Evolutionary conservation across 805 yeast genomes (phyloP).

Genomic region (Saccharomycopsis malanga): DNA sequence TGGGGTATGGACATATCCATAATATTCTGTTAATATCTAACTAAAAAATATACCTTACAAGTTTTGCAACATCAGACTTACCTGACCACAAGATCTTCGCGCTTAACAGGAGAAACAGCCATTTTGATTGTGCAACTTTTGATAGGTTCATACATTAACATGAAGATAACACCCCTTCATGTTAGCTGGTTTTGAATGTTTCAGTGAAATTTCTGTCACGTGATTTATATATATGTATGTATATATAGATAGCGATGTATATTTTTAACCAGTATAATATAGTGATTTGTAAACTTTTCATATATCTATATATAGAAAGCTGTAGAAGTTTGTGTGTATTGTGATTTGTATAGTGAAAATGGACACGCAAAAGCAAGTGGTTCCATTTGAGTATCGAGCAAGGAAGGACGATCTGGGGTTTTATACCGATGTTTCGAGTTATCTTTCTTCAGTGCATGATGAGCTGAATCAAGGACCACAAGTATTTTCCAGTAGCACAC

Average conservation of each 20-base stretch:
- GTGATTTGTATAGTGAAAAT: too few relatives aligned
- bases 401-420: conserved; percentile 3
- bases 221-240: too few relatives aligned
- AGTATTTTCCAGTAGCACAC: too few relatives aligned
- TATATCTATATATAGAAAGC: too few relatives aligned
- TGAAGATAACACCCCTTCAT: too few relatives aligned
- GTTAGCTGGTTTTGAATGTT: too few relatives aligned
- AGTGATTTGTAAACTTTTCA: too few relatives aligned
- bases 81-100: conserved; percentile 21
- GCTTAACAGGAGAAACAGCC: conserved; percentile 16
- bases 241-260: too few relatives aligned
- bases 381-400: conserved; percentile 15
- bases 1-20: conserved; percentile 17
- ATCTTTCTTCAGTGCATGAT: conserved; percentile 17
- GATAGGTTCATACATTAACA: too few relatives aligned
- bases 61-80: conserved; percentile 1
- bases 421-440: conserved; percentile 17
- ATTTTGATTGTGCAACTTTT: neutral
- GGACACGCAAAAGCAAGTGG: conserved; percentile 16
- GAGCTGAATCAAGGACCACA: neutral
- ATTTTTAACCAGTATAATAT: too few relatives aligned
- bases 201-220: too few relatives aligned
- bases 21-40: neutral
- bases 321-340: too few relatives aligned
- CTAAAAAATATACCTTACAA: neutral